Evolutionary conservation across 768 basidiomycete genomes (phyloP).

Genomic region (Galerina sulciceps): DNA sequence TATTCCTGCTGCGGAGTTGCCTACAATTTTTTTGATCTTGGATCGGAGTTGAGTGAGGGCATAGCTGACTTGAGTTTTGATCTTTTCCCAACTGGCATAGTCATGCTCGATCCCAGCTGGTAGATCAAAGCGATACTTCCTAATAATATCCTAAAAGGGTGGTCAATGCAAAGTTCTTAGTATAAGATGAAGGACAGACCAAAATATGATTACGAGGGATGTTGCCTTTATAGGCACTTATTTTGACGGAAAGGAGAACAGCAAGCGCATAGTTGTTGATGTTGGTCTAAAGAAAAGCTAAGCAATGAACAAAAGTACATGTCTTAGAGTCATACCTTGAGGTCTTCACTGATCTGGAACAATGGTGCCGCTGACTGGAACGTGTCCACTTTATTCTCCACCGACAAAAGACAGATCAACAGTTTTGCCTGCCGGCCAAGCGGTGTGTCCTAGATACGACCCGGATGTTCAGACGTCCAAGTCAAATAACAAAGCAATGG

Average conservation of each 20-base stretch:
- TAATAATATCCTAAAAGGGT: neutral
- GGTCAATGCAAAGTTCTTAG: too few species aligned
- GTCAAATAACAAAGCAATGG: neutral
- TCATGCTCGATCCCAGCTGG: too few species aligned
- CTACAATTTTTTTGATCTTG: slow-evolving; percentile 1
- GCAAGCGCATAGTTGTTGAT: neutral
- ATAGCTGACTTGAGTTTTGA: neutral
- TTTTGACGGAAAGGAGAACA: neutral
- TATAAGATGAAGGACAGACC: too few species aligned
- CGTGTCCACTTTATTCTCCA: slow-evolving; percentile 12
- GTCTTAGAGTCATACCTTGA: slow-evolving; percentile 10
- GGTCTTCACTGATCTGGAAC: slow-evolving; percentile 15
- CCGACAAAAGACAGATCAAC: slow-evolving; percentile 12
- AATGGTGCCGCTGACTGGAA: slow-evolving; percentile 15
- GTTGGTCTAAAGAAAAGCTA: slow-evolving; percentile 15
- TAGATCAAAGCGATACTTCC: too few species aligned
- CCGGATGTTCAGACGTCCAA: neutral
- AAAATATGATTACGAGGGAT: neutral
- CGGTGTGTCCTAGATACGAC: slow-evolving; percentile 8
- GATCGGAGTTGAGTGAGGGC: neutral
- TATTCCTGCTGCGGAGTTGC: neutral
- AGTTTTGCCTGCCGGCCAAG: slow-evolving; percentile 18
- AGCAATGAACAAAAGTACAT: neutral
- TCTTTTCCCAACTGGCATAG: slow-evolving; percentile 1
- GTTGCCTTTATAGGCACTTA: neutral